phyloP scores from a whole-genome alignment of 257 asterid genomes.

The Forsythia viridissima region DNA sequence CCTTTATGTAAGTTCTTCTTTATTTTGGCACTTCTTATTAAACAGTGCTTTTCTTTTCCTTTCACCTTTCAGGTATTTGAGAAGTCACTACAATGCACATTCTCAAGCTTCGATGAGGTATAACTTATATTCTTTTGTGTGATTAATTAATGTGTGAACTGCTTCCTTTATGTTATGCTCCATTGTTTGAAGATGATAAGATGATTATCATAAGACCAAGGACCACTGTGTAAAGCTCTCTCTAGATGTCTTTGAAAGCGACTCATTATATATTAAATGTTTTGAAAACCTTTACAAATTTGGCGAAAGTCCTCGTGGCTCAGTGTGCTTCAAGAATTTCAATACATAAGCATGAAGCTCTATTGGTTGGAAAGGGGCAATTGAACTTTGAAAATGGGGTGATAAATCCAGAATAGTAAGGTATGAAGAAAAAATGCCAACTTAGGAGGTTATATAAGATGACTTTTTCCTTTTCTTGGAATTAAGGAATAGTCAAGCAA shows the following conservation, averaged over 20 bases:
- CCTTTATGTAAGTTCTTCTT: not conserved
- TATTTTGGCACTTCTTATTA: slow-evolving; percentile 2
- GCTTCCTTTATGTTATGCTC: slow-evolving; percentile 6
- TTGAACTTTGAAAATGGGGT: not conserved
- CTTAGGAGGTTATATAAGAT: not conserved
- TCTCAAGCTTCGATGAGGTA: slow-evolving; percentile 87
- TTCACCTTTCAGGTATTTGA: slow-evolving; percentile 70
- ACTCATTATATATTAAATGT: not conserved
- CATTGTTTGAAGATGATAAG: not conserved
- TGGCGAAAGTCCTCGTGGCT: not conserved
- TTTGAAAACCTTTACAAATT: not conserved
- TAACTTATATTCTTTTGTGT: not conserved
- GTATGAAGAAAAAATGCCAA: not conserved
- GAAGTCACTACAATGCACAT: slow-evolving; percentile 75
- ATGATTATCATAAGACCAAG: not conserved
- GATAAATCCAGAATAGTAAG: not conserved
- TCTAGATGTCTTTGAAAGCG: not conserved
- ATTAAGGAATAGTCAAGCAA: not conserved
- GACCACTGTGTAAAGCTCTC: not conserved
- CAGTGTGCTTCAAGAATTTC: not conserved
- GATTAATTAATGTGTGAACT: slow-evolving; percentile 7
- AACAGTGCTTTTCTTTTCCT: slow-evolving; percentile 6
- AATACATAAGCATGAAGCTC: not conserved
- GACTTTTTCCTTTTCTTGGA: not conserved
- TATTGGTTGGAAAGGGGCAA: not conserved